phyloP scores from a whole-genome alignment of 2,329 filamentous ascomycete species.

The Gliomastix tumulicola region DNA sequence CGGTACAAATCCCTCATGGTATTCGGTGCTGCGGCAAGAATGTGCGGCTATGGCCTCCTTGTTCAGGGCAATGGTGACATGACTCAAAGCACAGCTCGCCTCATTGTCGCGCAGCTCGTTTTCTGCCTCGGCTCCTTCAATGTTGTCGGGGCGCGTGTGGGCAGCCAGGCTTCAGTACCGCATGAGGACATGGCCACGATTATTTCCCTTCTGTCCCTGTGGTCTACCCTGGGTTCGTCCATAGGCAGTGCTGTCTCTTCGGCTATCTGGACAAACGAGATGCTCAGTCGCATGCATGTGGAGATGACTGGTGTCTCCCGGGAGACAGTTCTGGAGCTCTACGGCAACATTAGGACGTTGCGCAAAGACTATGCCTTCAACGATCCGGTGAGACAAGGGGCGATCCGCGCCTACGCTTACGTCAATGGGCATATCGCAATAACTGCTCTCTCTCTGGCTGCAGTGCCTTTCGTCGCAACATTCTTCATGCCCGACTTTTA shows the following conservation, averaged over 20 bases:
- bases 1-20: conserved; percentile 33
- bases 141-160: conserved; percentile 30
- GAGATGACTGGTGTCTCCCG: conserved; percentile 18
- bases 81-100: conserved; percentile 22
- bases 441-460: conserved; percentile 18
- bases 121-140: conserved; percentile 26
- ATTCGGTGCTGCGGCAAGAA: conserved; percentile 23
- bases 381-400: conserved; percentile 24
- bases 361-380: conserved; percentile 21
- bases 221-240: conserved; percentile 28
- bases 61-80: conserved; percentile 18
- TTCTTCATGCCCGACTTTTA: conserved; percentile 34
- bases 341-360: conserved; percentile 24
- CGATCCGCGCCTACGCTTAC: conserved; percentile 25
- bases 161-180: conserved; percentile 30
- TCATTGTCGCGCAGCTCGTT: conserved; percentile 26
- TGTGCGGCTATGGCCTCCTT: conserved; percentile 27
- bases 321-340: conserved; percentile 17
- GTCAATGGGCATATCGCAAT: conserved; percentile 27
- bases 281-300: conserved; percentile 20
- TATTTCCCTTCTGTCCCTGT: conserved; percentile 28
- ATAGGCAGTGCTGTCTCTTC: conserved; percentile 29
- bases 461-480: conserved; percentile 22
- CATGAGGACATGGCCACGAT: conserved; percentile 31
- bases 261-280: conserved; percentile 29